Evolutionary conservation across 306 rosid genomes (phyloP), one percentile per base, ranked within the genome.

Genomic region (Notholithocarpus densiflorus): DNA sequence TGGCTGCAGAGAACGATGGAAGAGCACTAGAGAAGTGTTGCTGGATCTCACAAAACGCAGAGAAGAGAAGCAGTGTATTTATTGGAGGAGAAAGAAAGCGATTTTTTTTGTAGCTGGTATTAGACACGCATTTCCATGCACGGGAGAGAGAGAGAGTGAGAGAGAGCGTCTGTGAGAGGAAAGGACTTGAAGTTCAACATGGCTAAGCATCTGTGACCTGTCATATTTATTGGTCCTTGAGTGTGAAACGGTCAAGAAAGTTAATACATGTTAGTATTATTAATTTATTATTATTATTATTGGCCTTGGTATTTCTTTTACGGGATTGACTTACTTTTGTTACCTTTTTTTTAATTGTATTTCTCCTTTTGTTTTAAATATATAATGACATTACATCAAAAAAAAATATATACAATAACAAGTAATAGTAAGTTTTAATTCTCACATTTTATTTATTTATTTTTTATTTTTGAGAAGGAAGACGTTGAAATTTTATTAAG

Each of bases 121-220:
- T 74, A 26, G 56, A 83, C 82, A 54, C 87, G 76, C 79, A 79
- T 79, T 85, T 80, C 73, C 84, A 89, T 86, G 89, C 87, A 85
- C 24, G 14, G 8, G 29, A 43, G 69, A 68, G 65, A 72, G 23
- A 73, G 71, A 77, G 37, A 48, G 23, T 14, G 56, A 23, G 61
- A 9, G 68, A 61, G 62, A 15, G 45, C 45, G 72, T n/a, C 43
- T 13, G 23, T 45, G 40, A 71, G 62, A 26, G 18, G 29, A 48
- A 48, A 9, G 37, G 5, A 61, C 37, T 68, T 19, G 62, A 76
- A 40, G 45, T 40, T 40, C 45, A 40, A 82, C 72, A 78, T 85
- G 77, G 76, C 48, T 15, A 18, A 60, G 61, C 64, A 27, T 56
- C 51, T 71, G 53, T 79, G 74, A 80, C 68, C 86, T 84, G 75